Percentiles rank a stretch among this genome's conserved stretches.
Evolutionary conservation across 179 eudicot genomes (phyloP).

Genomic region (Amaranthus tricolor): DNA sequence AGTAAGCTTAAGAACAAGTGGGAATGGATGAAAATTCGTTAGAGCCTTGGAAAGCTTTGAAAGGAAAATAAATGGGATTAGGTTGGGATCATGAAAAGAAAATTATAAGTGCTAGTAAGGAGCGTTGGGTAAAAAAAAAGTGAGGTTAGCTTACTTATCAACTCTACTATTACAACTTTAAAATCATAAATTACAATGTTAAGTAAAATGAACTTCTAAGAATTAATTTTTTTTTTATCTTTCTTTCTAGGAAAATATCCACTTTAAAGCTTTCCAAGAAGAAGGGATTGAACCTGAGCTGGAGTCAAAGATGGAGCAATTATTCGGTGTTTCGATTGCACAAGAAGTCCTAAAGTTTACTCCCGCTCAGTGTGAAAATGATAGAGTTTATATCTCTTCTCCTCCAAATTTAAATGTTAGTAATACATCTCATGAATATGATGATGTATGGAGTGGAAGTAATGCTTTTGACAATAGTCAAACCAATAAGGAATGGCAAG

Average conservation of each 20-base stretch:
- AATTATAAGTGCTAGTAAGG: conserved; percentile 13
- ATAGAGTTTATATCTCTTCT: neutral
- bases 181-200: neutral
- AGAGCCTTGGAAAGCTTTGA: conserved; percentile 15
- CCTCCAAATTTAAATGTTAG: neutral
- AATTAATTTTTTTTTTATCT: neutral
- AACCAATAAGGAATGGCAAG: conserved; percentile 6
- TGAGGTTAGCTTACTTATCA: conserved; percentile 1
- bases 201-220: neutral
- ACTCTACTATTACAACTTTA: no score
- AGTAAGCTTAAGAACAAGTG: conserved; percentile 15
- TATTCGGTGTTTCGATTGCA: conserved; percentile 4
- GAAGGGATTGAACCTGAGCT: conserved; percentile 18
- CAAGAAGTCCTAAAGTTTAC: neutral
- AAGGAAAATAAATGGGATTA: conserved; percentile 10
- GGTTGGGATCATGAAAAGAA: conserved; percentile 23
- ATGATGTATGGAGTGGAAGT: conserved; percentile 9
- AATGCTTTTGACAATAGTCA: neutral
- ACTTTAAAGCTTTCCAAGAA: conserved; percentile 12
- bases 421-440: neutral
- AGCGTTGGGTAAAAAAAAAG: conserved; percentile 22
- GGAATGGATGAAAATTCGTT: conserved; percentile 20
- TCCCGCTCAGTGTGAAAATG: conserved; percentile 3
- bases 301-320: conserved; percentile 14
- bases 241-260: conserved; percentile 11